Evolutionary conservation across 2,329 filamentous ascomycete species (phyloP), one percentile per base, ranked within the genome.

Genomic region (Cercospora sp.): DNA sequence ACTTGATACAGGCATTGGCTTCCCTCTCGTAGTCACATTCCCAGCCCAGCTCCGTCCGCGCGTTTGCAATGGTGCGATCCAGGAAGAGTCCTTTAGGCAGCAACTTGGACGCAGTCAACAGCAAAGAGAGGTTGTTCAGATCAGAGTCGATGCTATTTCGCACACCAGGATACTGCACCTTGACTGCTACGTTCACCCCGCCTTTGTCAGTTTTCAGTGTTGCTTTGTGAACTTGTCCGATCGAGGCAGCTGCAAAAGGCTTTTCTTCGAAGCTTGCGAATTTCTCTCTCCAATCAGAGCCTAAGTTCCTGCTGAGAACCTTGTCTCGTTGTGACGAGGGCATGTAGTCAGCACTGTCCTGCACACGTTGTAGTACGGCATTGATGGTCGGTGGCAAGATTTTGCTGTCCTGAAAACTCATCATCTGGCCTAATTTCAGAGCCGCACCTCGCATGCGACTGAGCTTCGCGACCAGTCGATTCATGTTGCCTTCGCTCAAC

Each of bases 331-430:
- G 95, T 79, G 90, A 97, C 2, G 92, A 87, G 0, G 95, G 95
- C 95, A 99, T 99, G 80, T 98, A 99, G 80, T 99, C 94, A 45
- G 95, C 95, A 66, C 92, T 90, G 79, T 99, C 95, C 78, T 99
- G 95, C 0, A 99, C 95, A 5, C 96, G 89, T 78, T 97, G 93
- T 12, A 99, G 83, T 1, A 99, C 93, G 75, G 94, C 88, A 72
- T 96, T 92, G 61, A 99, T 93, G 1, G 92, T 88, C 0, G 87
- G 88, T 0, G 95, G 95, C 9, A 99, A 87, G 89, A 97, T 93
- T 80, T 97, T 98, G 43, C 92, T 89, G 81, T 99, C 95, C 83
- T 99, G 95, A 77, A 99, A 95, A 79, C 93, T 97, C 85, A 99
- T 91, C 91, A 98, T 95, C 82, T 99, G 95, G 0, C 95, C 96